Conservation (phyloP, 768 basidiomycete species). For the Galerina sulciceps region DNA sequence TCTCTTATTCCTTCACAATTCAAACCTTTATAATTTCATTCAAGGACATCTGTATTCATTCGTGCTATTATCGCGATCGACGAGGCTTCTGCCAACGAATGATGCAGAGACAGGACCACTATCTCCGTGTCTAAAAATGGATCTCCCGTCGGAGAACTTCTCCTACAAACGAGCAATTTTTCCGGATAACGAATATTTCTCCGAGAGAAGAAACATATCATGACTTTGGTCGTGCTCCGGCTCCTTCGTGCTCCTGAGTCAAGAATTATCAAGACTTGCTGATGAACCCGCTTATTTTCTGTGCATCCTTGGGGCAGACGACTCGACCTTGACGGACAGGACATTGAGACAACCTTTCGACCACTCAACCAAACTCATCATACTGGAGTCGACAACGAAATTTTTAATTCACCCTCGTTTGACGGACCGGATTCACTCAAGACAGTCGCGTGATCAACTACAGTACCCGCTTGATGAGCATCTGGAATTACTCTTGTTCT, state of each 20-base stretch:
- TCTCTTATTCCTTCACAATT: neutral
- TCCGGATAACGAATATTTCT: neutral
- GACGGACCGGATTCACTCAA: neutral
- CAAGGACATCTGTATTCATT: neutral
- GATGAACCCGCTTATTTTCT: no score
- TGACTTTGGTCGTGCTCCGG: neutral
- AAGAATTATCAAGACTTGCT: neutral
- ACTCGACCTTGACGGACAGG: no score
- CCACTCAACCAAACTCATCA: no score
- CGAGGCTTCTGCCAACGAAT: neutral
- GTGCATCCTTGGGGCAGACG: no score
- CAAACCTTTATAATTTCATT: constrained; percentile 4
- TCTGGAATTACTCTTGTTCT: constrained; percentile 1
- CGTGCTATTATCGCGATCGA: neutral
- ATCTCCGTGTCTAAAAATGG: constrained; percentile 14
- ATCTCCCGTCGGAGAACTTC: neutral
- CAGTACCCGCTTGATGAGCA: neutral
- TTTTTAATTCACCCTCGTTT: neutral
- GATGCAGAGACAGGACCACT: neutral
- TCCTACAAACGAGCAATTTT: neutral
- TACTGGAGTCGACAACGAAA: no score
- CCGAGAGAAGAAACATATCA: neutral
- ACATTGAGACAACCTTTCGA: no score
- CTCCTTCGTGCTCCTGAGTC: neutral
- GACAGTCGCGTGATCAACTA: constrained; percentile 5